Conservation (phyloP, 768 basidiomycete genomes). For the Leccinum rimulosum region DNA sequence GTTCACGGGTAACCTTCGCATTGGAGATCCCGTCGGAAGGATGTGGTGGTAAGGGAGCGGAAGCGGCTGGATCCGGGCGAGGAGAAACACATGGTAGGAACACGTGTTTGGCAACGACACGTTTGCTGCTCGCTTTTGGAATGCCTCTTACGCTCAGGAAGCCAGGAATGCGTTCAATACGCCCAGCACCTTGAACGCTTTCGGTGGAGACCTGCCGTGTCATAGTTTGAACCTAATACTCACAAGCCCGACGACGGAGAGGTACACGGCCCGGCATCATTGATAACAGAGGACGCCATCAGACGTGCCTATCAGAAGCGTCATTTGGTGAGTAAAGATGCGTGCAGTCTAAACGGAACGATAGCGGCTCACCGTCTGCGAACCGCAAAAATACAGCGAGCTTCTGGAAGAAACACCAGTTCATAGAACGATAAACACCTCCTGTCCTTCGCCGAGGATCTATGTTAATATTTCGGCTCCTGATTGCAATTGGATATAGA, state of each 20-base stretch:
- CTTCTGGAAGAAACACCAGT: neutral
- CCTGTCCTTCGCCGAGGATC: neutral
- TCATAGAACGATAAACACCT: neutral
- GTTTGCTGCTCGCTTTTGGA: neutral
- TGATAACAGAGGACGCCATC: neutral
- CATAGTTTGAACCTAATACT: neutral
- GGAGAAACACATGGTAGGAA: neutral
- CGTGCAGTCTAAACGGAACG: neutral
- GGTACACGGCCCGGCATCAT: neutral
- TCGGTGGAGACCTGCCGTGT: neutral
- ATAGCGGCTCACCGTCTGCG: neutral
- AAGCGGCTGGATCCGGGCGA: neutral
- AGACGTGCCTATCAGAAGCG: neutral
- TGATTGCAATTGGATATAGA: neutral
- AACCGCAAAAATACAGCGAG: neutral
- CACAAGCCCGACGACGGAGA: neutral
- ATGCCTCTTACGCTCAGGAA: neutral
- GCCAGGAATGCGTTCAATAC: neutral
- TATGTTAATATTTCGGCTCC: neutral
- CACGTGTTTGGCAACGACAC: neutral
- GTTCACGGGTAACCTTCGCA: neutral
- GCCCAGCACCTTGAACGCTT: neutral
- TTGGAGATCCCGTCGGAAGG: neutral
- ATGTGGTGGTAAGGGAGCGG: neutral
- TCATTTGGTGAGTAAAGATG: neutral